Evolutionary conservation across 2,329 filamentous ascomycete genomes (phyloP), one percentile per base, ranked within the genome.

Genomic region (Rutstroemia sp.): DNA sequence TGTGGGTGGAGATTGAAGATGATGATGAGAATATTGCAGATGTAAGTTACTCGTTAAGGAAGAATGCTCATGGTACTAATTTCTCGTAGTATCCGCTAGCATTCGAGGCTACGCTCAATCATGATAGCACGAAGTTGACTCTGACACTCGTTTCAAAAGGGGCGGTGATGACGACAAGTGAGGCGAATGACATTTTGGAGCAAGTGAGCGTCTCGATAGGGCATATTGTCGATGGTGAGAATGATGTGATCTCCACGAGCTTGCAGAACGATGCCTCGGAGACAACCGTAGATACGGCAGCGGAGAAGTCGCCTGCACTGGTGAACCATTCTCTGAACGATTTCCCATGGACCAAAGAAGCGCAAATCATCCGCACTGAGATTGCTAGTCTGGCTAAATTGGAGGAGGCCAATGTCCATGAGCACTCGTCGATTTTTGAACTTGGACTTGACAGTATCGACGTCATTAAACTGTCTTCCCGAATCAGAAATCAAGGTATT

Each of bases 391-490:
- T 96, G 5, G 81, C 84, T 1, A 78, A 77, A 0, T 66, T 84
- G 0, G 67, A 78, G 0, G 67, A 71, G 3, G 68, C 75, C 1
- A 71, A 77, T 0, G 73, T 96, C 39, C 69, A 72, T 1, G 78
- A 81, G 51, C 71, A 75, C 6, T 82, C 82, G 0, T 86, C 86
- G 0, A 81, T 96, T 10, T 84, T 95, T 41, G 84, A 92, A 63
- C 78, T 96, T 34, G 92, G 92, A 0, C 78, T 96, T 6, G 92
- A 96, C 73, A 96, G 92, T 65, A 95, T 96, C 57, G 92, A 96
- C 70, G 81, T 87, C 1, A 92, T 96, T 69, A 95, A 90, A 64
- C 73, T 96, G 0, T 87, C 88, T 0, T 84, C 89, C 0, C 79
- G 83, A 53, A 75, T 96, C 2, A 87, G 80, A 60, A 80, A 78